Percentiles rank a stretch among this genome's conserved stretches.
Evolutionary conservation across 1,284 basidiomycete species (phyloP).

Genomic region (Xerocomus minutiporus): DNA sequence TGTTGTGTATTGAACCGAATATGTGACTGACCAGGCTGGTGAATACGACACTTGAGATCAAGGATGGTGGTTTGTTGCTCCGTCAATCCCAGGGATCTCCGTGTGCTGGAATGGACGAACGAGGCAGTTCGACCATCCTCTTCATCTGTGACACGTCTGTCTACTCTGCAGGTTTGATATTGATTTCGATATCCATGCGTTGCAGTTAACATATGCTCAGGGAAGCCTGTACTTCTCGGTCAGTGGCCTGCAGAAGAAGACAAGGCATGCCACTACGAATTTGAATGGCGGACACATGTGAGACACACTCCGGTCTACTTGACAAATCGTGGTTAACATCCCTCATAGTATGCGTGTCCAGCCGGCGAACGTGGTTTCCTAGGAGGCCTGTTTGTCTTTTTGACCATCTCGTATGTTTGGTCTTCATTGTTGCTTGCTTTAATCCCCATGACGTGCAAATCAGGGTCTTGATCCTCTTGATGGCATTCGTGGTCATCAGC

Average conservation of each 20-base stretch:
- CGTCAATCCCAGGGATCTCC: slow-evolving; percentile 55
- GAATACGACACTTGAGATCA: slow-evolving; percentile 56
- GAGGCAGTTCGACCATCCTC: slow-evolving; percentile 56
- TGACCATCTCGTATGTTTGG: slow-evolving; percentile 48
- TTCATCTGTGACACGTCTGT: slow-evolving; percentile 63
- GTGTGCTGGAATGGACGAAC: slow-evolving; percentile 48
- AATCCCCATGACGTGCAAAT: neutral
- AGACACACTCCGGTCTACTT: slow-evolving; percentile 16
- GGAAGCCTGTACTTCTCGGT: slow-evolving; percentile 53
- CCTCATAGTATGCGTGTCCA: slow-evolving; percentile 58
- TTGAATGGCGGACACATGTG: slow-evolving; percentile 73
- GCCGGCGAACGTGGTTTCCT: slow-evolving; percentile 48
- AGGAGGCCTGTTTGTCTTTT: slow-evolving; percentile 49
- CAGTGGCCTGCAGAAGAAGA: slow-evolving; percentile 59
- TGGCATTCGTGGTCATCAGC: slow-evolving; percentile 56
- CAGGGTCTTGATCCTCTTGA: slow-evolving; percentile 51
- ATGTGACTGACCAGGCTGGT: slow-evolving; percentile 39
- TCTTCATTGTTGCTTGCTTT: slow-evolving; percentile 1
- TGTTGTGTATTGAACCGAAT: neutral
- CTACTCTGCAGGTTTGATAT: slow-evolving; percentile 44
- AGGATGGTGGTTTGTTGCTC: slow-evolving; percentile 44
- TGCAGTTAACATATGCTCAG: slow-evolving; percentile 15
- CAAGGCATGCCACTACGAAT: slow-evolving; percentile 58
- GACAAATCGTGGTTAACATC: neutral
- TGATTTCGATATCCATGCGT: neutral